These are phyloP conservation scores for Hypoxylon sp. DNA, from an alignment of 2,329 filamentous ascomycete species.

Conservation along the genomic window DNA sequence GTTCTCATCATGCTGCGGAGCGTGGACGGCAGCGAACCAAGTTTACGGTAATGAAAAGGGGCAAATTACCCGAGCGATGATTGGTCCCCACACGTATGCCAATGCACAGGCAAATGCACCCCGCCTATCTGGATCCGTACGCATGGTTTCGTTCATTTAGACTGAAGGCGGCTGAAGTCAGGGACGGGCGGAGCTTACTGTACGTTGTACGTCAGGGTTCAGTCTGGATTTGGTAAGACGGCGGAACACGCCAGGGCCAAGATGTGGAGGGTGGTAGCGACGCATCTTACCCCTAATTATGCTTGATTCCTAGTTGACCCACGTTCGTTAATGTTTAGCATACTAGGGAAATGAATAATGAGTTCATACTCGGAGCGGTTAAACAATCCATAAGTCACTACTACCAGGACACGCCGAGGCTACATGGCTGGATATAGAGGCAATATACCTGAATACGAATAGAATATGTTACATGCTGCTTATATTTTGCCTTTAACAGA, in stretches of 20 bases:
- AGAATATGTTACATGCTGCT: background rate
- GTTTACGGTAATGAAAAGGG: conserved; percentile 36
- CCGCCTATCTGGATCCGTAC: conserved; percentile 36
- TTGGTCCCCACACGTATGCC: conserved; percentile 35
- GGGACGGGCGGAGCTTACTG: conserved; percentile 29
- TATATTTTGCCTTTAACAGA: background rate
- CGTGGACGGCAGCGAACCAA: conserved; percentile 37
- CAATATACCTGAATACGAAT: background rate
- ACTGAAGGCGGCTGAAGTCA: conserved; percentile 42
- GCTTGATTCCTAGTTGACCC: conserved; percentile 15
- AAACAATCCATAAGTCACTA: conserved; percentile 8
- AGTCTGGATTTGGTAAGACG: conserved; percentile 28
- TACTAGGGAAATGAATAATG: background rate
- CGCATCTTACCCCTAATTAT: conserved; percentile 10
- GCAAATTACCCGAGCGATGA: conserved; percentile 39
- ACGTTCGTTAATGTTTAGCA: conserved; percentile 31
- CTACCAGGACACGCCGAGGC: background rate
- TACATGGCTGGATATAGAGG: background rate
- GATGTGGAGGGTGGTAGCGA: conserved; percentile 9
- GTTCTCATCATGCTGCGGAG: conserved; percentile 22
- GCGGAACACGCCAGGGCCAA: conserved; percentile 21
- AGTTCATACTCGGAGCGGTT: conserved; percentile 19
- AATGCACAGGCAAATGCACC: conserved; percentile 37
- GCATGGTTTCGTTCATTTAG: conserved; percentile 36
- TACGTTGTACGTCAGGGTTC: conserved; percentile 18